These are phyloP conservation scores for Mycosphaerella sp. DNA, from an alignment of 2,329 filamentous ascomycete species.

Conservation along the genomic window DNA sequence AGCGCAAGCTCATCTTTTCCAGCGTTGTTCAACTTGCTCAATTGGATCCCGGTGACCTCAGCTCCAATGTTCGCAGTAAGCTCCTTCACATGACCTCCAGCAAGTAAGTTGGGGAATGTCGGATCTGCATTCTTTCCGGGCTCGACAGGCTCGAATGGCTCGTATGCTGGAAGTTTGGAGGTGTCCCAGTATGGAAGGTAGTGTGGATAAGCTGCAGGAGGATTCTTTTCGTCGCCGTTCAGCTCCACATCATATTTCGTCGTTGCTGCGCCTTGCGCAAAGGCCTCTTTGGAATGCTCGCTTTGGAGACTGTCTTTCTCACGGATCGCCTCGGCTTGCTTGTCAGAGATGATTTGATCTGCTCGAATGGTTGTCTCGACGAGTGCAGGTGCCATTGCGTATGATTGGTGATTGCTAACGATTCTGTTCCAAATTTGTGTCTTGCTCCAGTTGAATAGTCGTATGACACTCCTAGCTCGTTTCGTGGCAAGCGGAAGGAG, in stretches of 20 bases:
- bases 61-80: constrained; percentile 69
- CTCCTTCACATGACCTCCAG: constrained; percentile 47
- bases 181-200: constrained; percentile 52
- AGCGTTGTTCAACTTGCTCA: constrained; percentile 60
- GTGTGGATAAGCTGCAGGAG: constrained; percentile 43
- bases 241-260: constrained; percentile 49
- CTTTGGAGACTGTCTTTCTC: constrained; percentile 26
- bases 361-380: constrained; percentile 32
- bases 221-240: constrained; percentile 48
- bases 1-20: constrained; percentile 73
- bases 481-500: neutral
- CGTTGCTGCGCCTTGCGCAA: constrained; percentile 37
- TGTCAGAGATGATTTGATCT: constrained; percentile 20
- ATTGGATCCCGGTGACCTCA: constrained; percentile 64
- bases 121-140: constrained; percentile 70
- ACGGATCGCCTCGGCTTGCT: constrained; percentile 23
- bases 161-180: constrained; percentile 55
- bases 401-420: neutral
- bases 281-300: constrained; percentile 40
- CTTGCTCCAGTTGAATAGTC: neutral
- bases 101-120: constrained; percentile 62
- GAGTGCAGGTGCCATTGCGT: constrained; percentile 41
- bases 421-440: neutral
- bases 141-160: constrained; percentile 66
- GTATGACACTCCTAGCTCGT: neutral